These are phyloP conservation scores for Polyrhizophydium stewartii DNA, from an alignment of 371 early-diverging fungal genomes.

Conservation along the genomic window DNA sequence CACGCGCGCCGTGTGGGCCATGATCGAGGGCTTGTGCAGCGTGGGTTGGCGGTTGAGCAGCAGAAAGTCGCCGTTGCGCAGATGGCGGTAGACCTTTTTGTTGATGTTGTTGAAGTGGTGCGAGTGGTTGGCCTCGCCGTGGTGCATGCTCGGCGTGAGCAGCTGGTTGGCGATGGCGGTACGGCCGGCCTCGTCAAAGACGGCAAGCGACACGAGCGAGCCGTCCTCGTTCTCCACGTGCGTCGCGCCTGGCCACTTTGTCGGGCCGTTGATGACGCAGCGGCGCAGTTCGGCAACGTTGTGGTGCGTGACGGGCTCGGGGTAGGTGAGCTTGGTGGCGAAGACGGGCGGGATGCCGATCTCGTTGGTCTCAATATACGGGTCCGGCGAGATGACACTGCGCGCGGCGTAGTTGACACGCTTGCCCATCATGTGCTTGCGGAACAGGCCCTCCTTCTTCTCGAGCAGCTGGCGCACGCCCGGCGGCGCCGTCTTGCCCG, in stretches of 20 bases:
- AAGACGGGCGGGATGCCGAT: slow-evolving; percentile 98
- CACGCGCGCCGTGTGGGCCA: slow-evolving; percentile 97
- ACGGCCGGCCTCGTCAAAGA: slow-evolving; percentile 82
- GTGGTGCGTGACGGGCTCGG: slow-evolving; percentile 96
- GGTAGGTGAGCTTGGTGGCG: slow-evolving; percentile 96
- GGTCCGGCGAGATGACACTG: slow-evolving; percentile 99
- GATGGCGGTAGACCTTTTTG: slow-evolving; percentile 97
- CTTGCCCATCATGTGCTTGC: slow-evolving; percentile 99
- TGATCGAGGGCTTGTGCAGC: slow-evolving; percentile 99
- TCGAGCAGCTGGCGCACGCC: slow-evolving; percentile 97
- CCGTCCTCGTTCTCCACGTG: slow-evolving; percentile 94
- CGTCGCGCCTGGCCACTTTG: slow-evolving; percentile 97
- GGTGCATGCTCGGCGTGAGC: slow-evolving; percentile 58
- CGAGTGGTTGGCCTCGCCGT: neutral
- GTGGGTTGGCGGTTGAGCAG: slow-evolving; percentile 99
- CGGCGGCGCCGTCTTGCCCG: slow-evolving; percentile 57
- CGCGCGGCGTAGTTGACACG: slow-evolving; percentile 99
- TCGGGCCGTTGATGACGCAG: slow-evolving; percentile 98
- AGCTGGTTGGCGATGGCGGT: slow-evolving; percentile 96
- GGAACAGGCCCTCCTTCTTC: slow-evolving; percentile 99
- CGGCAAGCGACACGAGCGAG: slow-evolving; percentile 70
- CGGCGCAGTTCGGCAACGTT: slow-evolving; percentile 89
- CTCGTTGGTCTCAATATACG: slow-evolving; percentile 97
- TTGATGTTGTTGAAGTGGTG: slow-evolving; percentile 48
- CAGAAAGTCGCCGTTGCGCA: slow-evolving; percentile 96